Conservation (phyloP, 768 basidiomycete genomes). For the Leucosporidium yakuticum region DNA sequence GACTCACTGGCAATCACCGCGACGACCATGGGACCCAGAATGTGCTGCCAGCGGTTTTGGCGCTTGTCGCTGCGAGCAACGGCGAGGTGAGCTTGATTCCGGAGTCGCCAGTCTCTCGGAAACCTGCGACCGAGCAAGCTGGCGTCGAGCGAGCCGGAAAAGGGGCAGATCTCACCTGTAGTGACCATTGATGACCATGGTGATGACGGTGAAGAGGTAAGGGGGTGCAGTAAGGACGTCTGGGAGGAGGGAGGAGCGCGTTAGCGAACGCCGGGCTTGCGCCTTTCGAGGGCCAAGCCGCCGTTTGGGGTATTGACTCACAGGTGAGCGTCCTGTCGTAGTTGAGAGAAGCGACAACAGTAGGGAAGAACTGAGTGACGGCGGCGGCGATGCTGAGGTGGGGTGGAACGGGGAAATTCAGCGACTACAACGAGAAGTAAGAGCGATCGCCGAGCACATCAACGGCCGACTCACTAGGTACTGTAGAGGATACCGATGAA, state of each 20-base stretch:
- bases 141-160: too few relatives aligned
- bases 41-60: constrained; percentile 69
- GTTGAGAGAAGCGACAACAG: constrained; percentile 39
- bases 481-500: constrained; percentile 5
- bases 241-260: too few relatives aligned
- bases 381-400: neutral
- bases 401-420: too few relatives aligned
- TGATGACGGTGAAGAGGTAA: constrained; percentile 19
- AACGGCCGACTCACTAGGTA: neutral
- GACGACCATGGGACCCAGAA: constrained; percentile 51
- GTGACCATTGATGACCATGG: constrained; percentile 15
- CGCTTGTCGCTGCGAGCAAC: constrained; percentile 47
- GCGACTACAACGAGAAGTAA: too few relatives aligned
- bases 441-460: too few relatives aligned
- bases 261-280: too few relatives aligned
- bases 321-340: constrained; percentile 36
- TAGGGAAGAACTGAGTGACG: constrained; percentile 36
- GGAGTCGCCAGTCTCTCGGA: constrained; percentile 51
- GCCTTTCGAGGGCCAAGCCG: too few relatives aligned
- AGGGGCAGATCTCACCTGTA: too few relatives aligned
- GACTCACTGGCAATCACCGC: constrained; percentile 56
- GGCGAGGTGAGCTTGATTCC: too few relatives aligned
- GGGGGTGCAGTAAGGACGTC: constrained; percentile 39
- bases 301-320: too few relatives aligned
- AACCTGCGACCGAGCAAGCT: too few relatives aligned